phyloP scores from a whole-genome alignment of 139 green algal genomes.

The Picochlorum sp. region DNA sequence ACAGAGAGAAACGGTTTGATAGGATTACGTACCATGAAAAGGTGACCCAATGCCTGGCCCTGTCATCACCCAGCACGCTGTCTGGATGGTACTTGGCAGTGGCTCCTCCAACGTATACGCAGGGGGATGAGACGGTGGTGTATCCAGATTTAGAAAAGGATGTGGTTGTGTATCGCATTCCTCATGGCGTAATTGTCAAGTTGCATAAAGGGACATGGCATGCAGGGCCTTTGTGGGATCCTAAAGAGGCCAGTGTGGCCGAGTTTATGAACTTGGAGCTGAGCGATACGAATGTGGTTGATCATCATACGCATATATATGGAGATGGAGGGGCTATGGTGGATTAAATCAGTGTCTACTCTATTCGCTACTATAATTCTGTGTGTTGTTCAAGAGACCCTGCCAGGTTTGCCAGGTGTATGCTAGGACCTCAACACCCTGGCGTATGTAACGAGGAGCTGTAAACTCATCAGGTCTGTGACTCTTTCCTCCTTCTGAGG shows the following conservation, averaged over 20 bases:
- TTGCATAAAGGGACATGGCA: slow-evolving; percentile 67
- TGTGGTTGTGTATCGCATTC: slow-evolving; percentile 42
- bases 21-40: slow-evolving; percentile 84
- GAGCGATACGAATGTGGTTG: slow-evolving; percentile 82
- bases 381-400: neutral
- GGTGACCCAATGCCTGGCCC: slow-evolving; percentile 67
- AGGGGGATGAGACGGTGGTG: slow-evolving; percentile 7
- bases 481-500: slow-evolving; percentile 71
- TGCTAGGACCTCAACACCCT: slow-evolving; percentile 36
- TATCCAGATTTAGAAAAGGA: slow-evolving; percentile 33
- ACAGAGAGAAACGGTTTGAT: slow-evolving; percentile 54
- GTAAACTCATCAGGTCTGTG: slow-evolving; percentile 90
- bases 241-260: slow-evolving; percentile 24
- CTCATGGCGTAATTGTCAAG: slow-evolving; percentile 38
- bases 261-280: slow-evolving; percentile 97
- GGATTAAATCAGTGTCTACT: no score
- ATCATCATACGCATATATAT: slow-evolving; percentile 87
- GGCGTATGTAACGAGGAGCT: slow-evolving; percentile 22
- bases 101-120: slow-evolving; percentile 37
- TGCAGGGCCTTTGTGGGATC: slow-evolving; percentile 36
- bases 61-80: slow-evolving; percentile 14
- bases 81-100: slow-evolving; percentile 77
- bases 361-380: no score
- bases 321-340: neutral
- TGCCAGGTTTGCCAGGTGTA: slow-evolving; percentile 33